Evolutionary conservation across 2,329 filamentous ascomycete genomes (phyloP), one percentile per base, ranked within the genome.

Genomic region (Xylariales sp.): DNA sequence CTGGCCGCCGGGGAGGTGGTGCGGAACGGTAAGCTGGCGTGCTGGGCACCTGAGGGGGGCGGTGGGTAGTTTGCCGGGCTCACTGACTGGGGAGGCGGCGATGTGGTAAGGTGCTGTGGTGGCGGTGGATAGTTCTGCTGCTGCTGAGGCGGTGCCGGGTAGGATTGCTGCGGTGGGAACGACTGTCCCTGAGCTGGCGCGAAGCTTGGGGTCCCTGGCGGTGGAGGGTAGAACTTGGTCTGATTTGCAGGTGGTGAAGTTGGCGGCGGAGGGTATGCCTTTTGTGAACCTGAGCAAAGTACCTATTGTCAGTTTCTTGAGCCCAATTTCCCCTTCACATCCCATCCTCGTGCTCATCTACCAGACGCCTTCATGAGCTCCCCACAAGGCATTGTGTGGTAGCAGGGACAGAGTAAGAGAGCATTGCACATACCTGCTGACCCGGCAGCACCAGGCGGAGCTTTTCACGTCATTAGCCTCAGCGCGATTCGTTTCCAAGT

Each of bases 241-340:
- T 64, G 62, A 51, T 61, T 63, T 29, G 67, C 64, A 4, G 70
- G 68, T 33, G 69, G 65, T 16, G 70, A 73, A 5, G 62, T 66
- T 20, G 70, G 68, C 14, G 69, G 69, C 33, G 63, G 60, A 31
- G 67, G 67, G 48, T 70, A 72, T 43, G 61, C 64, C 34, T 64
- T 63, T 42, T 66, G 56, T 18, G 44, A 47, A 47, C 45, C 48
- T 54, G n/a, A n/a, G n/a, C n/a, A n/a, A n/a, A n/a, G n/a, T n/a
- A n/a, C n/a, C n/a, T n/a, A n/a, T n/a, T n/a, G n/a, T n/a, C n/a
- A n/a, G n/a, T n/a, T n/a, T n/a, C n/a, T n/a, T n/a, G n/a, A n/a
- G n/a, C n/a, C n/a, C n/a, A n/a, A n/a, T n/a, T n/a, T n/a, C n/a
- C n/a, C n/a, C n/a, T n/a, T n/a, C n/a, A n/a, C n/a, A n/a, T n/a